These are phyloP conservation scores for Ophiocordyceps robertsii DNA, from an alignment of 2,329 filamentous ascomycete genomes.

Conservation along the genomic window DNA sequence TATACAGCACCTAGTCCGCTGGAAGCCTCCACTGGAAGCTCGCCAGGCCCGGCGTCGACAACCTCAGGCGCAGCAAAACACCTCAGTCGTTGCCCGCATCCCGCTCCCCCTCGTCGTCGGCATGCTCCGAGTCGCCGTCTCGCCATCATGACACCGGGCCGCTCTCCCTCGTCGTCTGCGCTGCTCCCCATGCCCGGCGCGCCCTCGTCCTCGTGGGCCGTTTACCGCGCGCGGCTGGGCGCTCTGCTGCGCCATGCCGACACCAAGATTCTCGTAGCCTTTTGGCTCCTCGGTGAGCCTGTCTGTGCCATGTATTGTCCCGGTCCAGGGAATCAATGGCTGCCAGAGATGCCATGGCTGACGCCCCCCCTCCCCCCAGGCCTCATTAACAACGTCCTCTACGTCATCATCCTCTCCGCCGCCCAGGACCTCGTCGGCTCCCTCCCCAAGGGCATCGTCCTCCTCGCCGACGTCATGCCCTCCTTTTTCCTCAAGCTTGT, in stretches of 20 bases:
- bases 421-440: constrained; percentile 91
- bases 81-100: too few species aligned
- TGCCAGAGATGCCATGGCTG: neutral
- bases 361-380: constrained; percentile 10
- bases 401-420: constrained; percentile 90
- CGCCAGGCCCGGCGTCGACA: too few species aligned
- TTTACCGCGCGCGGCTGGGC: constrained; percentile 53
- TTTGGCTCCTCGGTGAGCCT: constrained; percentile 78
- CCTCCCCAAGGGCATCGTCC: constrained; percentile 81
- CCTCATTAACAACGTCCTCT: constrained; percentile 88
- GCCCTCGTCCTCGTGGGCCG: constrained; percentile 56
- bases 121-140: neutral
- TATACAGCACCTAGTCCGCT: too few species aligned
- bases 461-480: constrained; percentile 84
- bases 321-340: neutral
- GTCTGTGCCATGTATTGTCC: neutral
- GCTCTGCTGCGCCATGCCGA: constrained; percentile 54
- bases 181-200: constrained; percentile 45
- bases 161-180: neutral
- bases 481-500: constrained; percentile 79
- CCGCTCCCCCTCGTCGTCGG: neutral
- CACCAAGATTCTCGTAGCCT: constrained; percentile 60
- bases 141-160: neutral
- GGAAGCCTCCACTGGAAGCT: too few species aligned
- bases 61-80: neutral